A percentile compares a stretch with the other conserved stretches of the same genome.
These are phyloP conservation scores for Tritrichomonas musculus DNA, from an alignment of 208 protist species.

Conservation along the genomic window DNA sequence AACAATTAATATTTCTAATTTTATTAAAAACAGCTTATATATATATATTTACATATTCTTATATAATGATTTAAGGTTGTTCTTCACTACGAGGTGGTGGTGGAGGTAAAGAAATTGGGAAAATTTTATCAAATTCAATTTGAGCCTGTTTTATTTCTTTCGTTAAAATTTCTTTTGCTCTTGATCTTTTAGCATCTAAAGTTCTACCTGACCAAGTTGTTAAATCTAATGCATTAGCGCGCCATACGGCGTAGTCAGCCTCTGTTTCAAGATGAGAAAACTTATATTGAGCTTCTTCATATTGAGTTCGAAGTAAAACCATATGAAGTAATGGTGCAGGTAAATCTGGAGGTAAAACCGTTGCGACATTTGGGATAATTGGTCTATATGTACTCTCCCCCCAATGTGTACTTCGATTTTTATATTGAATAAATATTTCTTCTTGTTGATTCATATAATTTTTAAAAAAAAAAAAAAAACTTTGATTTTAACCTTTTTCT, in stretches of 20 bases:
- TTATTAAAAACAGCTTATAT: too few species aligned
- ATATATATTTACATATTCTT: too few species aligned
- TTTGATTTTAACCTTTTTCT: too few species aligned
- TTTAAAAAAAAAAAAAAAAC: not conserved
- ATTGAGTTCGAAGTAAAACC: not conserved
- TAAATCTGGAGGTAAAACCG: not conserved
- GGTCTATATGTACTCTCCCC: not conserved
- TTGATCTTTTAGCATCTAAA: not conserved
- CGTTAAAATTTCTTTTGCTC: not conserved
- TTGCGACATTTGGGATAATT: conserved; percentile 9
- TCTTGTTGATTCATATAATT: not conserved
- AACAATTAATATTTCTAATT: too few species aligned
- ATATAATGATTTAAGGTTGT: too few species aligned
- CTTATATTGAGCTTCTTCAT: conserved; percentile 10
- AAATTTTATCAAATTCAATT: not conserved
- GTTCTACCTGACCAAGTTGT: not conserved
- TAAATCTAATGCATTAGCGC: not conserved
- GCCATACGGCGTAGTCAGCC: not conserved
- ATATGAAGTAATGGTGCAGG: not conserved
- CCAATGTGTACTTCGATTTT: not conserved
- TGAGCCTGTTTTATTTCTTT: not conserved
- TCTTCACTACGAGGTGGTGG: not conserved
- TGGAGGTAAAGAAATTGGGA: not conserved
- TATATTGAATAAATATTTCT: not conserved
- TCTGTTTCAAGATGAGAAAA: not conserved